Evolutionary conservation across 2,329 filamentous ascomycete species (phyloP).

Genomic region (Bipolaris gigantea): DNA sequence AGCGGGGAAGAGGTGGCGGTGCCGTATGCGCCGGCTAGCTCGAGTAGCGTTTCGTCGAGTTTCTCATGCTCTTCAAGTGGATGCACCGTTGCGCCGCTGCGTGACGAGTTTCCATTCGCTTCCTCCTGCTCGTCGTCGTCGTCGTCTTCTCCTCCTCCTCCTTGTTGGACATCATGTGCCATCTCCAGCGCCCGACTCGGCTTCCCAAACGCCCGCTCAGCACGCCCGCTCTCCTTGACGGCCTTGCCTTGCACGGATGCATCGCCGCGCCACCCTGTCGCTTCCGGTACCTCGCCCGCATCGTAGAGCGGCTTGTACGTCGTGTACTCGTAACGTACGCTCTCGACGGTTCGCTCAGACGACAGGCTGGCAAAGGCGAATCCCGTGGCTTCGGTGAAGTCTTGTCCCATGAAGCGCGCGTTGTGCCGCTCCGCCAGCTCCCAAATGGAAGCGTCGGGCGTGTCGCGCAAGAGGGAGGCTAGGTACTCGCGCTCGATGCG

Average conservation of each 20-base stretch:
- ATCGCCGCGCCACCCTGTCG: conserved; percentile 10
- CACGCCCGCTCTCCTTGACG: background rate
- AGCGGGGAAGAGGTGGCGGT: background rate
- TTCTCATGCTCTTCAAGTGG: background rate
- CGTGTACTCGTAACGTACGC: conserved; percentile 31
- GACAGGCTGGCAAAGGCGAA: conserved; percentile 14
- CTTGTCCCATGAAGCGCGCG: conserved; percentile 18
- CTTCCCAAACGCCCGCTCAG: conserved; percentile 8
- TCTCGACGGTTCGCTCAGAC: conserved; percentile 32
- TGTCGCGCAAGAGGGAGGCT: conserved; percentile 13
- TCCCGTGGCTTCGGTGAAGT: conserved; percentile 9
- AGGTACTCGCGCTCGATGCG: conserved; percentile 25
- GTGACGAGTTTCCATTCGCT: background rate
- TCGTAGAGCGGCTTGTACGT: conserved; percentile 28
- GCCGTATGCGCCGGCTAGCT: too few relatives aligned
- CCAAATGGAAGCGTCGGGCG: conserved; percentile 27
- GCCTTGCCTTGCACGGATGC: conserved; percentile 7
- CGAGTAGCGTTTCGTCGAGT: conserved; percentile 2
- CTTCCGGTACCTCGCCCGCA: conserved; percentile 13
- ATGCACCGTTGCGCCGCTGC: background rate
- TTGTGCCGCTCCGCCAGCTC: conserved; percentile 34
- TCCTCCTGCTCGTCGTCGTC: background rate
- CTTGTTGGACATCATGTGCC: background rate
- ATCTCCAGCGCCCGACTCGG: conserved; percentile 7
- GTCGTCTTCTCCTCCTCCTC: background rate